Base-by-base conservation (phyloP, 2,329 filamentous ascomycete genomes). In the Paecilomyces variotii region DNA sequence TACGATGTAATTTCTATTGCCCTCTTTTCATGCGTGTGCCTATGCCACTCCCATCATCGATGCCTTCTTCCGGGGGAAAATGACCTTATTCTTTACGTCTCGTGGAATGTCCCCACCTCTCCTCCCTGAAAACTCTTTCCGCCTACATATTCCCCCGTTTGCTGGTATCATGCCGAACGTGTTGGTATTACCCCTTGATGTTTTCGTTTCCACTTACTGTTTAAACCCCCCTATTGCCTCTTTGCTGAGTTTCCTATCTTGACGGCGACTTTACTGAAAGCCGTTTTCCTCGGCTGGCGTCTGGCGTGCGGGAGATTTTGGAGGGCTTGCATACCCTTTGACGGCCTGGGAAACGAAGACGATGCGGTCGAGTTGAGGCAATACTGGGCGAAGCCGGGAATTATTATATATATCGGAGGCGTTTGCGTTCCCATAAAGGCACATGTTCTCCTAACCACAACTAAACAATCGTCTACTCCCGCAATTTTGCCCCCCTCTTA, bases 1-100 rank as follows among this genome's bases (percentile, higher is more conserved):
- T 67, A 60, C 62, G 63, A 65, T 69, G 59, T 62, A 63, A 63
- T 64, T 59, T 62, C 61, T 68, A 67, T 68, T 67, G 62, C 62
- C 65, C 63, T 63, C 25, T 26, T 62, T 62, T 57, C 39, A 59
- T 65, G 61, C 62, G 61, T 57, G 59, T 62, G 57, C 60, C 56
- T 65, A 63, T 62, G 64, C 65, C 61, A 58, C 53, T 53, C 35
- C n/a, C 39, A 45, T 53, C 53, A 54, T 54, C 53, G 35, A 55
- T 60, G 39, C 60, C 54, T 59, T 54, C 39, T 50, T 51, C 30
- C 32, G 45, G 50, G 11, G 28, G 39, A 14, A 32, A 12, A 30
- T 56, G 55, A 61, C 57, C 59, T 49, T 59, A 60, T 56, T 55
- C 57, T 60, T 61, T 61, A 53, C 57, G 58, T 53, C 55, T 54